Base-by-base conservation (phyloP, 805 yeast species). In the Candida insectorum region DNA sequence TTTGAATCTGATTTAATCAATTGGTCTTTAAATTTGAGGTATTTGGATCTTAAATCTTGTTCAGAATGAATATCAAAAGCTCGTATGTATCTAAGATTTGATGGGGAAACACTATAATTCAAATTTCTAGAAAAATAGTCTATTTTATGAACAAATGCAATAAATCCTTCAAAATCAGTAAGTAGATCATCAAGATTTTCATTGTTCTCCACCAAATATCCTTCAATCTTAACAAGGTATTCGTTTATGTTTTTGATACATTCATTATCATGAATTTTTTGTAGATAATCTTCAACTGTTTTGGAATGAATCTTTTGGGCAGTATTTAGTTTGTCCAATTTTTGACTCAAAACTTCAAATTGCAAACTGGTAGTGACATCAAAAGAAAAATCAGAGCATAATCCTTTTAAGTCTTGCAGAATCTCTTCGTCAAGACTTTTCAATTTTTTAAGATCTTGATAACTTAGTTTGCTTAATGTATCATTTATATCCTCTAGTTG, bases 91-190 rank as follows among this genome's bases (percentile, higher is more conserved):
- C 31, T 37, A 7, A 41, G 26, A 21, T 30, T 37, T 11, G 31
- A 26, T 2, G 41, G 41, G 2, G 45, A 41, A 14, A 32, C 33
- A 16, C 31, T 27, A 17, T 29, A 26, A 15, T 40, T 34, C 17
- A 40, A 31, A 16, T 36, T 34, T 18, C 41, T 33, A 16, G 23
- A 31, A 29, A 20, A 27, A 26, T 37, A 37, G 21, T 41, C 41
- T 12, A 41, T 25, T 24, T 33, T 30, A 23, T 37, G 45, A 17
- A 37, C 33, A 23, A 37, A 41, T 16, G 15, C 11, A 12, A 41
- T 37, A n/a, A 37, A 14, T 5, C 12, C 15, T n/a, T 41, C 45
- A 30, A 41, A 36, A 4, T 33, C 42, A 17, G 30, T 33, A 13
- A 40, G 24, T 5, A 40, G 13, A 15, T 25, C 23, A 28, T 37